These are phyloP conservation scores for Trichoderma sp. DNA, from an alignment of 2,329 filamentous ascomycete species.

Conservation along the genomic window DNA sequence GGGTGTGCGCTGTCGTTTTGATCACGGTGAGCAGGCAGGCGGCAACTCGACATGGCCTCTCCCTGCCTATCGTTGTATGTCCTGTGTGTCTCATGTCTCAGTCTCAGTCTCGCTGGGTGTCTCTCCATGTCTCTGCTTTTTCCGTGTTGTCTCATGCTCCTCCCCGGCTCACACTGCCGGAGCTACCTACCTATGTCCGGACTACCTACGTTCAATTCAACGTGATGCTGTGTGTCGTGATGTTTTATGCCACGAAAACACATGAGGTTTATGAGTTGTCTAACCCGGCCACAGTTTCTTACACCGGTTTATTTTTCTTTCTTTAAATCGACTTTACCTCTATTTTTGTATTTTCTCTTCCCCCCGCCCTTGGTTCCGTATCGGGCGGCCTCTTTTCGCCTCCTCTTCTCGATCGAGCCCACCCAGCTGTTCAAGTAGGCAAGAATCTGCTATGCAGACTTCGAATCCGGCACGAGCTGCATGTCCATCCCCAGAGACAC, in stretches of 20 bases:
- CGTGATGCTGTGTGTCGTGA: slow-evolving; percentile 9
- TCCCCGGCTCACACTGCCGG: slow-evolving; percentile 18
- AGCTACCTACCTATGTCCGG: not conserved
- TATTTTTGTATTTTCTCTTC: not conserved
- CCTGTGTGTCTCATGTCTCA: not conserved
- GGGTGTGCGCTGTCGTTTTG: slow-evolving; percentile 8
- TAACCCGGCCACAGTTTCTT: not conserved
- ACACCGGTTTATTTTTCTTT: not conserved
- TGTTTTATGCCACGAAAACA: slow-evolving; percentile 6
- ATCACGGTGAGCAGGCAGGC: slow-evolving; percentile 18
- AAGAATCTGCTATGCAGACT: not conserved
- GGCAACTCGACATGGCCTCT: slow-evolving; percentile 13
- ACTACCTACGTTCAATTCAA: not conserved
- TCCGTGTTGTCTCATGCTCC: not conserved
- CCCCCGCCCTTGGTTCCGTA: not conserved
- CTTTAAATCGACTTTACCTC: not conserved
- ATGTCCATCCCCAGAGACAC: slow-evolving; percentile 24
- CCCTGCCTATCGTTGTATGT: slow-evolving; percentile 2
- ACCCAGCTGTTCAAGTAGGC: slow-evolving; percentile 23
- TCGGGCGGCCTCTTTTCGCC: not conserved
- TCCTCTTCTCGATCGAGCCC: not conserved
- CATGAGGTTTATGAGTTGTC: slow-evolving; percentile 1
- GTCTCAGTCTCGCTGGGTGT: not conserved
- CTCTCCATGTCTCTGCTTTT: slow-evolving; percentile 11
- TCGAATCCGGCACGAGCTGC: slow-evolving; percentile 19